Conservation (phyloP, 2,329 filamentous ascomycete species). For the Beauveria rudraprayagi region DNA sequence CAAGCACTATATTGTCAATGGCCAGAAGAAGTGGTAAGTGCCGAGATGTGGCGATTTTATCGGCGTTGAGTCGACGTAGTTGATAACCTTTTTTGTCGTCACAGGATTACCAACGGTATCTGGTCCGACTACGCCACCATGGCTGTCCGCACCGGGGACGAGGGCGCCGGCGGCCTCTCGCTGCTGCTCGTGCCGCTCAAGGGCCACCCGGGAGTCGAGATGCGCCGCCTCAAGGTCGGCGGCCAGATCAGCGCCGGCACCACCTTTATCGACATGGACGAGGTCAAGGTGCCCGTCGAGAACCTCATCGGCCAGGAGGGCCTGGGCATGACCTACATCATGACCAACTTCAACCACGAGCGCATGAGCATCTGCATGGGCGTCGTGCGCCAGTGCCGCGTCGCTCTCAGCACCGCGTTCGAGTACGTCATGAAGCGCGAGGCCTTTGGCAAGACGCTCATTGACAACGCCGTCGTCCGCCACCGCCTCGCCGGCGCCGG, state of each 20-base stretch:
- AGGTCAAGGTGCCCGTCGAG: slow-evolving; percentile 42
- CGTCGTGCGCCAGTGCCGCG: slow-evolving; percentile 16
- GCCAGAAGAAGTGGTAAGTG: slow-evolving; percentile 64
- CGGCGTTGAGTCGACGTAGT: too few species aligned
- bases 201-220: slow-evolving; percentile 12
- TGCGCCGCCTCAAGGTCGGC: slow-evolving; percentile 48
- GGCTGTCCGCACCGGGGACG: slow-evolving; percentile 50
- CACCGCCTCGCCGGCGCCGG: slow-evolving; percentile 62
- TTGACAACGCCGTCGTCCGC: slow-evolving; percentile 66
- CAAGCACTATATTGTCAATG: slow-evolving; percentile 62
- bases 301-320: slow-evolving; percentile 47
- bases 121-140: slow-evolving; percentile 56
- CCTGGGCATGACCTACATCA: slow-evolving; percentile 36
- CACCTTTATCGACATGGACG: slow-evolving; percentile 45
- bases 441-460: slow-evolving; percentile 40
- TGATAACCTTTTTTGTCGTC: background rate
- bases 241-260: slow-evolving; percentile 58
- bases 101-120: slow-evolving; percentile 48
- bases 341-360: slow-evolving; percentile 46
- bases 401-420: slow-evolving; percentile 26
- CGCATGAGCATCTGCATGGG: slow-evolving; percentile 22
- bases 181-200: slow-evolving; percentile 45
- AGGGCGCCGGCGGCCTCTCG: slow-evolving; percentile 44
- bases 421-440: slow-evolving; percentile 29
- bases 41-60: background rate